A percentile compares a stretch with the other conserved stretches of the same genome.
These are phyloP conservation scores for Rubia balearica DNA, from an alignment of 305 asterid species.

Conservation along the genomic window DNA sequence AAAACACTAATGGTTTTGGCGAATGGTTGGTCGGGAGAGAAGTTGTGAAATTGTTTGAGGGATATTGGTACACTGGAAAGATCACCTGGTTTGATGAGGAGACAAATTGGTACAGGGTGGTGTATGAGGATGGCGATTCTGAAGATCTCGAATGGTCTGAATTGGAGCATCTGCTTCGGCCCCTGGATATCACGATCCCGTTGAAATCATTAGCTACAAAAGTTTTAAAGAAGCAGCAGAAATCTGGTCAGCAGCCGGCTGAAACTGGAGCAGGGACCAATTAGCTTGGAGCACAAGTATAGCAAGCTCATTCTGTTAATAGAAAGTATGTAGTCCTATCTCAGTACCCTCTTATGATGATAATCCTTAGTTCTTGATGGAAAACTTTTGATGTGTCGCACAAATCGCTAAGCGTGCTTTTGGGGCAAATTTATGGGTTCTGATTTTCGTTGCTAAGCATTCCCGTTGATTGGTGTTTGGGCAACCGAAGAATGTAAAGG, in stretches of 20 bases:
- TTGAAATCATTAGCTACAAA: conserved; percentile 41
- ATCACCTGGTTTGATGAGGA: conserved; percentile 42
- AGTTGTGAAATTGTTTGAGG: conserved; percentile 40
- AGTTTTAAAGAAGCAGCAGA: conserved; percentile 38
- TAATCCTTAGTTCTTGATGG: too few species aligned
- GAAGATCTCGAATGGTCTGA: conserved; percentile 70
- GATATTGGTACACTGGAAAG: conserved; percentile 33
- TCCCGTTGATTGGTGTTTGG: too few species aligned
- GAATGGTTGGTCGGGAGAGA: conserved; percentile 65
- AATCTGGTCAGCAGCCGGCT: conserved; percentile 23
- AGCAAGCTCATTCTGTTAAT: too few species aligned
- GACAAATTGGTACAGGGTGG: conserved; percentile 54
- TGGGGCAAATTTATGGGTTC: neutral
- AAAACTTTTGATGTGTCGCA: too few species aligned
- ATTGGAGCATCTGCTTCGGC: conserved; percentile 42
- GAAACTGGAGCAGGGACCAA: conserved; percentile 10
- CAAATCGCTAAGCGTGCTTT: neutral
- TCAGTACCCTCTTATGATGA: too few species aligned
- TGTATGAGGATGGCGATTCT: conserved; percentile 60
- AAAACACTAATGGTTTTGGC: conserved; percentile 32
- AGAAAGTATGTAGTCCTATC: too few species aligned
- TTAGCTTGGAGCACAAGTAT: neutral
- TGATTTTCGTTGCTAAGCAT: neutral
- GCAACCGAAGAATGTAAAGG: neutral
- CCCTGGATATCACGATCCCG: conserved; percentile 50